phyloP scores from a whole-genome alignment of 345 rosid species.

The Arabidopsis thaliana region TAIR10.1 NC_003070.9:2528501-2529000 shows the following conservation, averaged over 20 bases:
- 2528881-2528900: conserved; percentile 81
- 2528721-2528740: conserved; percentile 79
- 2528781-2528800: conserved; percentile 66
- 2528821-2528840: conserved; percentile 80
- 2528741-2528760: conserved; percentile 83
- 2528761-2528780: conserved; percentile 83
- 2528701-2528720: conserved; percentile 73
- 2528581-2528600: conserved; percentile 81
- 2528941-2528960: conserved; percentile 76
- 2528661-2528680: conserved; percentile 75
- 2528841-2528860: conserved; percentile 82
- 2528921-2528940: conserved; percentile 65
- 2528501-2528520: conserved; percentile 94
- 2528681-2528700: conserved; percentile 76
- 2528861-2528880: conserved; percentile 86
- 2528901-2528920: conserved; percentile 73
- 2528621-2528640: conserved; percentile 57
- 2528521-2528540: conserved; percentile 75
- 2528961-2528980: conserved; percentile 23
- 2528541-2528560: conserved; percentile 85
- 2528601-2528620: conserved; percentile 78
- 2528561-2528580: conserved; percentile 93
- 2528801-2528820: conserved; percentile 77
- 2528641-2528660: conserved; percentile 75
- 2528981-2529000: no score